phyloP scores from a whole-genome alignment of 192 early-diverging fungal genomes.

The Coemansia sp. region DNA sequence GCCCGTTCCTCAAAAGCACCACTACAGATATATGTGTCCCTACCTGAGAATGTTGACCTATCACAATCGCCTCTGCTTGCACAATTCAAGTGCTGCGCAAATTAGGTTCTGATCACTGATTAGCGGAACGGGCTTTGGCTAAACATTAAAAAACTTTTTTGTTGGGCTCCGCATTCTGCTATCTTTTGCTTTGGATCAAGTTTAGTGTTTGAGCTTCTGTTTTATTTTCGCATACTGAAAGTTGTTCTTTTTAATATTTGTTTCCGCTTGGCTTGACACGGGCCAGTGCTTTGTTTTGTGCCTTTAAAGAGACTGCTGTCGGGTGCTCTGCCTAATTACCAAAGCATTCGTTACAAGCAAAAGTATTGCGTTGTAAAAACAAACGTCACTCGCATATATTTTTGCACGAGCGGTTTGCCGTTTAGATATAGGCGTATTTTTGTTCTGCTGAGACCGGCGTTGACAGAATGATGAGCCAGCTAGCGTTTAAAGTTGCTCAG shows the following conservation, averaged over 20 bases:
- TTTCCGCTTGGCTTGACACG: not conserved
- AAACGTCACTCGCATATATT: not conserved
- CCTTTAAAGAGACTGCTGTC: no score
- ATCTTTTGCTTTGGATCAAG: not conserved
- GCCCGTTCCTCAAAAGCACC: constrained; percentile 8
- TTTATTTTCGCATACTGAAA: not conserved
- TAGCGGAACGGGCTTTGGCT: not conserved
- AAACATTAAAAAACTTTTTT: not conserved
- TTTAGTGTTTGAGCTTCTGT: constrained; percentile 1
- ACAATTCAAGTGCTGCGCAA: constrained; percentile 8
- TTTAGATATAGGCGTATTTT: no score
- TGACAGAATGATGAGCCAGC: constrained; percentile 34
- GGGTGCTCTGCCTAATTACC: not conserved
- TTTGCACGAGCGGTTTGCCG: no score
- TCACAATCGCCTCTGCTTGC: constrained; percentile 28
- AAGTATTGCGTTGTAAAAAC: not conserved
- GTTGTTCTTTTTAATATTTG: not conserved
- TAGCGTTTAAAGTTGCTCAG: constrained; percentile 19
- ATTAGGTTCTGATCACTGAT: not conserved
- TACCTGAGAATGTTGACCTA: constrained; percentile 39
- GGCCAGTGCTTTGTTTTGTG: not conserved
- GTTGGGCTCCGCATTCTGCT: not conserved
- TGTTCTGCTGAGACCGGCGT: no score
- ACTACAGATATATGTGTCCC: constrained; percentile 41
- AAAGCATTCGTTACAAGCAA: not conserved